Base-by-base conservation (phyloP, 2,329 filamentous ascomycete genomes). In the Colletotrichum sp. region DNA sequence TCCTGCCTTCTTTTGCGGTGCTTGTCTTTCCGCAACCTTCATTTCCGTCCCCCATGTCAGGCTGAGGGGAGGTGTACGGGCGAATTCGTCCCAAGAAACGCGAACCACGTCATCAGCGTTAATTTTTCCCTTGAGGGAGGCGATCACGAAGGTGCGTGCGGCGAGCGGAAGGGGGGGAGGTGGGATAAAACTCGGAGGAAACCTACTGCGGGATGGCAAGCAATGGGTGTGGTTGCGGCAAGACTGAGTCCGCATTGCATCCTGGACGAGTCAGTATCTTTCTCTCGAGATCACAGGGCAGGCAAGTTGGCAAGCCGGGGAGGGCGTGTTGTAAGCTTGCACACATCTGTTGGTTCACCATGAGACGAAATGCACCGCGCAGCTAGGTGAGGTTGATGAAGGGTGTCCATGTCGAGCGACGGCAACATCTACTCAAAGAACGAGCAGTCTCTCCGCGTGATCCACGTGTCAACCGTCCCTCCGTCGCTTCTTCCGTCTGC, bases 21-120 rank as follows among this genome's bases (percentile, higher is more conserved):
- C 30, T 67, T 73, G n/a, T n/a, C 65, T 69, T 62, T 63, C 18
- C 65, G 30, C 57, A 28, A 15, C 63, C 55, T 22, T 68, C 12
- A 30, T 32, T 22, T 18, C 59, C 66, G 22, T 66, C 24, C 12
- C 26, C 34, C 44, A 34, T 65, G 34, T 32, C 62, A 36, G 34
- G 72, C 48, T 75, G 18, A 26, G 26, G 18, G 13, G 36, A 64
- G 16, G 48, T 52, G 36, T 39, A 44, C 13, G 68, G 18, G 44
- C 44, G 44, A 48, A 36, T 64, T 72, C 72, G 32, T 75, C 73
- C 64, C 39, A 75, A 75, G 64, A 64, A 60, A 68, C 57, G 10
- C 55, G 63, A 52, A 68, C 64, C 73, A 68, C 73, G 69, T 75
- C 73, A 75, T 68, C 64, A 57, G 48, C 22, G 26, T 63, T 36